Evolutionary conservation across 2,329 filamentous ascomycete genomes (phyloP).

Genomic region (Daldinia sp.): DNA sequence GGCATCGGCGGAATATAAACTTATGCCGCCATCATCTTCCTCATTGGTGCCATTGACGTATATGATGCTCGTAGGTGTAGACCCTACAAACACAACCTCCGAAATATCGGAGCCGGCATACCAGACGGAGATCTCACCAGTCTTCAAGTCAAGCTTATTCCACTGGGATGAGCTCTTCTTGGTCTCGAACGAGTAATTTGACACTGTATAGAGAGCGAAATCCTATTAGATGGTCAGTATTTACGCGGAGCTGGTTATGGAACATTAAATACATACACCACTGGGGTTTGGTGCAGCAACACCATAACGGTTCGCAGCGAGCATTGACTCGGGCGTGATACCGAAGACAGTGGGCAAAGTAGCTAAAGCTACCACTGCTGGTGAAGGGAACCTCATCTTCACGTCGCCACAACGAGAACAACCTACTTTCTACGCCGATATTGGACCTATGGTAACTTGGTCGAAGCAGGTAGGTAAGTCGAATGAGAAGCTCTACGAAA

Average conservation of each 20-base stretch:
- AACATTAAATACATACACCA: slow-evolving; percentile 41
- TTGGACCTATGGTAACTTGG: slow-evolving; percentile 8
- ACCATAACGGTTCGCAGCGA: slow-evolving; percentile 47
- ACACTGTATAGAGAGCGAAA: slow-evolving; percentile 58
- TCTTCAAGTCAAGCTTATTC: slow-evolving; percentile 64
- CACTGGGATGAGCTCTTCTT: slow-evolving; percentile 56
- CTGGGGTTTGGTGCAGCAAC: slow-evolving; percentile 46
- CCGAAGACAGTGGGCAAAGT: slow-evolving; percentile 41
- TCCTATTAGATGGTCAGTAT: slow-evolving; percentile 42
- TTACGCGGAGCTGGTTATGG: not conserved
- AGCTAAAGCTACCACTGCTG: slow-evolving; percentile 41
- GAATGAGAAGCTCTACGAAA: slow-evolving; percentile 11
- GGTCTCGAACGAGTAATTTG: slow-evolving; percentile 67
- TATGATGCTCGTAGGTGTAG: slow-evolving; percentile 55
- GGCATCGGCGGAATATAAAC: slow-evolving; percentile 50
- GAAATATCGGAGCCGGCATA: slow-evolving; percentile 62
- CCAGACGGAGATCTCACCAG: slow-evolving; percentile 60
- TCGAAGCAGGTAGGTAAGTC: slow-evolving; percentile 1
- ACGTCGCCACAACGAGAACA: slow-evolving; percentile 16
- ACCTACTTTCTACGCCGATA: slow-evolving; percentile 13
- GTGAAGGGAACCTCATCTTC: slow-evolving; percentile 43
- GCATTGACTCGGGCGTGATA: slow-evolving; percentile 46
- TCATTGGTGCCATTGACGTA: slow-evolving; percentile 60
- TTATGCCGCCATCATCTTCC: slow-evolving; percentile 52
- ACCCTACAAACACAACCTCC: slow-evolving; percentile 66